Percentiles rank a stretch among this genome's conserved stretches.
Conservation (phyloP, 2,329 filamentous ascomycete genomes). For the Thelonectria rubi region DNA sequence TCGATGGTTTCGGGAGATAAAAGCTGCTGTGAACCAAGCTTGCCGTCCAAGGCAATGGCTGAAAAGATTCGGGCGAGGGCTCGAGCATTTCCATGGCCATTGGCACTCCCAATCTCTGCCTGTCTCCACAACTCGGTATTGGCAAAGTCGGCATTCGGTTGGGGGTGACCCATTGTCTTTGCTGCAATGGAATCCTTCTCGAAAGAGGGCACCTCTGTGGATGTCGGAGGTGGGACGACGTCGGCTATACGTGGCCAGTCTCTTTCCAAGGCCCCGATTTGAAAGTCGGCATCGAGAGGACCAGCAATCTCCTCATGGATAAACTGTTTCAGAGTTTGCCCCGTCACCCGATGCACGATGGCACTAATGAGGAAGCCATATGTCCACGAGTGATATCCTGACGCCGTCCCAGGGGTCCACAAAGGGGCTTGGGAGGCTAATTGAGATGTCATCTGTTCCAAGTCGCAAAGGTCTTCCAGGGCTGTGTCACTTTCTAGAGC, state of each 20-base stretch:
- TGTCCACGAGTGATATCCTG: slow-evolving; percentile 53
- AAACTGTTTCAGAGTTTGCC: slow-evolving; percentile 54
- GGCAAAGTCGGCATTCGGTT: too few relatives aligned
- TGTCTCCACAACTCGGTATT: too few relatives aligned
- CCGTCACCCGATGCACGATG: slow-evolving; percentile 52
- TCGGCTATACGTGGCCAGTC: slow-evolving; percentile 53
- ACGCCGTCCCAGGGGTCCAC: slow-evolving; percentile 55
- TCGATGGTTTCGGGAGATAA: too few relatives aligned
- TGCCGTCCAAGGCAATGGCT: too few relatives aligned
- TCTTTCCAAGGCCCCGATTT: slow-evolving; percentile 53
- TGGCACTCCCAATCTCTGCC: too few relatives aligned
- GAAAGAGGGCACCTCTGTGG: too few relatives aligned
- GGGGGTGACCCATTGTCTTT: too few relatives aligned
- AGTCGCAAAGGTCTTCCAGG: slow-evolving; percentile 47
- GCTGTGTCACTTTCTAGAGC: slow-evolving; percentile 46
- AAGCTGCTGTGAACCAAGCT: too few relatives aligned
- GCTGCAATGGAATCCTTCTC: too few relatives aligned
- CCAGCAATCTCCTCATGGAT: slow-evolving; percentile 49
- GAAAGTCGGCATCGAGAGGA: slow-evolving; percentile 49
- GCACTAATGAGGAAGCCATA: slow-evolving; percentile 56
- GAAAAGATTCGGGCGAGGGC: too few relatives aligned
- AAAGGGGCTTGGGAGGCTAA: slow-evolving; percentile 53
- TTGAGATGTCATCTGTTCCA: slow-evolving; percentile 40
- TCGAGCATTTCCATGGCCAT: too few relatives aligned
- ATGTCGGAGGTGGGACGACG: neutral